phyloP scores from a whole-genome alignment of 148 eudicot species.

The Dianthus caryophyllus region DNA sequence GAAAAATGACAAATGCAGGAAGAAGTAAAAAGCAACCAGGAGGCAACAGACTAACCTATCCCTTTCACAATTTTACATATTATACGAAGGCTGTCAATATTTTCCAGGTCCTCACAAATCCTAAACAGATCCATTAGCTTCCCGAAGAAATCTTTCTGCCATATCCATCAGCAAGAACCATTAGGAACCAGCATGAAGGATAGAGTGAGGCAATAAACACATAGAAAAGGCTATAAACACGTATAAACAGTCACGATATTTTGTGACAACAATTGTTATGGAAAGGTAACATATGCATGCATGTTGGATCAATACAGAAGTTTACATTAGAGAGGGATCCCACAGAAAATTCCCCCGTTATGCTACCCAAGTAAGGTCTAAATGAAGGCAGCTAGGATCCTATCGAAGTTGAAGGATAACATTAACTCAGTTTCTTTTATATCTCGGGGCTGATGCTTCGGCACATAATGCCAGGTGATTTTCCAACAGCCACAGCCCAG shows the following conservation, averaged over 20 bases:
- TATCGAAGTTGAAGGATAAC: neutral
- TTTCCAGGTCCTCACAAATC: conserved; percentile 81
- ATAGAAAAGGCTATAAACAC: neutral
- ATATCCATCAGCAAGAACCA: conserved; percentile 15
- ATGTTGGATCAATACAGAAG: conserved; percentile 1
- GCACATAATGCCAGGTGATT: neutral
- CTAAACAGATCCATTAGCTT: conserved; percentile 85
- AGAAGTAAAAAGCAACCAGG: neutral
- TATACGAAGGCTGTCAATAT: conserved; percentile 74
- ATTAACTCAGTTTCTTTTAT: neutral
- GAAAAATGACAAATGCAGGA: neutral
- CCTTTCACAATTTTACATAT: conserved; percentile 80
- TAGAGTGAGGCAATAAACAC: neutral
- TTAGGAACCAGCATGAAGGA: conserved; percentile 6
- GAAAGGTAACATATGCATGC: neutral
- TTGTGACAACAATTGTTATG: neutral
- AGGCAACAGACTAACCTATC: conserved; percentile 54
- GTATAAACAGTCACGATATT: conserved; percentile 3
- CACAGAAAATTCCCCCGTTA: neutral
- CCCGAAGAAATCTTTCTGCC: conserved; percentile 82
- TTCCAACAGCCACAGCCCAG: neutral
- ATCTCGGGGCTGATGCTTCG: neutral
- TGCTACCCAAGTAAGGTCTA: neutral
- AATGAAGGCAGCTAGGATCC: neutral
- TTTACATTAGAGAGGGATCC: neutral